phyloP scores from a whole-genome alignment of 2,329 filamentous ascomycete species.

The Blumeria graminis region DNA sequence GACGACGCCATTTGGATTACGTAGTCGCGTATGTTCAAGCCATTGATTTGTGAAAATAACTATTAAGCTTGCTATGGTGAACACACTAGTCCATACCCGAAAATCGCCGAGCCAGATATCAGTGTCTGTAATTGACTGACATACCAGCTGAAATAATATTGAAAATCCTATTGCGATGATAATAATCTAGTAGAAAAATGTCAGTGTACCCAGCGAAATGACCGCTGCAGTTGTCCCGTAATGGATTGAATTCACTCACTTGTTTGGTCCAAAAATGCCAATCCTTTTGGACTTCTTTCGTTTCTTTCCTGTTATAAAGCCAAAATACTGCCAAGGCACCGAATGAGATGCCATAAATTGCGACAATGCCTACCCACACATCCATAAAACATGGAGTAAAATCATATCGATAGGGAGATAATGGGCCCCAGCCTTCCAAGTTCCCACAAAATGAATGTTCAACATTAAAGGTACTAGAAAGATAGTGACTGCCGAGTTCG shows the following conservation, averaged over 20 bases:
- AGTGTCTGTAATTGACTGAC: constrained; percentile 35
- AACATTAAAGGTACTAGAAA: constrained; percentile 19
- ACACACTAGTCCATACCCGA: constrained; percentile 43
- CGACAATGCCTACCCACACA: constrained; percentile 59
- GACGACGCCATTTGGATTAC: constrained; percentile 45
- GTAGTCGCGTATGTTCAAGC: constrained; percentile 42
- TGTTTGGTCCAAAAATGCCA: constrained; percentile 88
- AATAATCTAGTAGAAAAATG: constrained; percentile 21
- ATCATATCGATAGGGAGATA: constrained; percentile 72
- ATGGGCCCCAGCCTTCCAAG: constrained; percentile 79
- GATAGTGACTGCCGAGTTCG: constrained; percentile 31
- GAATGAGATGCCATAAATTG: constrained; percentile 52
- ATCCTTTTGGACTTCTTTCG: constrained; percentile 49
- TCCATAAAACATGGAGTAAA: constrained; percentile 97
- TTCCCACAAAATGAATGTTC: constrained; percentile 64
- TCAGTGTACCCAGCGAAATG: background rate
- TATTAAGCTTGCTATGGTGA: constrained; percentile 34
- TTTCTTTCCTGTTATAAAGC: constrained; percentile 43
- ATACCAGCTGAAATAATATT: constrained; percentile 32
- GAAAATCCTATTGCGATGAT: constrained; percentile 31
- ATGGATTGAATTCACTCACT: constrained; percentile 24
- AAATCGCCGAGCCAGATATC: constrained; percentile 39
- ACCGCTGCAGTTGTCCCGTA: background rate
- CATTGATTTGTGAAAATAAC: constrained; percentile 44
- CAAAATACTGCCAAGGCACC: constrained; percentile 62